A percentile compares a stretch with the other conserved stretches of the same genome.
Conservation (phyloP, 1,284 basidiomycete species). For the Ustilago hordei region DNA sequence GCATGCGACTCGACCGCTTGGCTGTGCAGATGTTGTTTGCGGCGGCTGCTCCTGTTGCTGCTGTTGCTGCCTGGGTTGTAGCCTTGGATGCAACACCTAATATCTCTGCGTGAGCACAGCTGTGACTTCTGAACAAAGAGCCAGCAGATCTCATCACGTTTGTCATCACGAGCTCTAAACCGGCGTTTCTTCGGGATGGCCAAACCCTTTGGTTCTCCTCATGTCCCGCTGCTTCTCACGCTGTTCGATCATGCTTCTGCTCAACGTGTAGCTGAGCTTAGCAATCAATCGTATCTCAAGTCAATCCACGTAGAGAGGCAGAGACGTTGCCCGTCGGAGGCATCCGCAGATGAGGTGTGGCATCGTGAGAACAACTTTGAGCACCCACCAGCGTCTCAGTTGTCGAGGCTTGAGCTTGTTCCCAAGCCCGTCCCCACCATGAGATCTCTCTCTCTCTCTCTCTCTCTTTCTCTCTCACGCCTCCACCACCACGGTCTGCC, state of each 20-base stretch:
- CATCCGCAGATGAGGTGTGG: background rate
- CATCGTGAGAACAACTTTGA: background rate
- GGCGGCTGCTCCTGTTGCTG: too few species aligned
- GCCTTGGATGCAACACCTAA: too few species aligned
- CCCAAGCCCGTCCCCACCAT: background rate
- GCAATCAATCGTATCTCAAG: background rate
- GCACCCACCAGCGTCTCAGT: background rate
- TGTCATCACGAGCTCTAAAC: conserved; percentile 7
- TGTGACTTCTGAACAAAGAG: background rate
- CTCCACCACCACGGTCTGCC: background rate
- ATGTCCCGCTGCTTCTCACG: background rate
- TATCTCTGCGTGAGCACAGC: background rate
- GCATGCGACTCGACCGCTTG: background rate
- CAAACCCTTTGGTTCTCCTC: background rate
- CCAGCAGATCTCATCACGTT: conserved; percentile 1
- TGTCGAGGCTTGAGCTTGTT: background rate
- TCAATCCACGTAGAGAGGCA: background rate
- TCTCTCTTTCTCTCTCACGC: background rate
- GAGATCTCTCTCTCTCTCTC: conserved; percentile 1
- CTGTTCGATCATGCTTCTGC: background rate
- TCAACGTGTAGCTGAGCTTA: background rate
- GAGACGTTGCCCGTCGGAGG: background rate
- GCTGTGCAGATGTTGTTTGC: background rate
- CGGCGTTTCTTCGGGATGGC: background rate
- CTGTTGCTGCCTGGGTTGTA: too few species aligned